phyloP scores from a whole-genome alignment of 1,284 basidiomycete species.

The Thelephora terrestris region DNA sequence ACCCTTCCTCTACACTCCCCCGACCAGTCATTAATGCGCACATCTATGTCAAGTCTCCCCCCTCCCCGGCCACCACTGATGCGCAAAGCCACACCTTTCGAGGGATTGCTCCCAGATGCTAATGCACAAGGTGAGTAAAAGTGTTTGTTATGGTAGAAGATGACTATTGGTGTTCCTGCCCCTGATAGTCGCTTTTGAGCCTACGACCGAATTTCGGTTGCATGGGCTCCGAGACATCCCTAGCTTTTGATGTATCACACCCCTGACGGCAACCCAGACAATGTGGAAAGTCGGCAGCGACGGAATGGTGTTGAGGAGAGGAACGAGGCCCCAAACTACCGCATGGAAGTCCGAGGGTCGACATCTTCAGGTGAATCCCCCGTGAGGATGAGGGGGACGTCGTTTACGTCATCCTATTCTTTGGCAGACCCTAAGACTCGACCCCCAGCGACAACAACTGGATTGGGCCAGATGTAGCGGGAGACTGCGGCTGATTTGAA shows the following conservation, averaged over 20 bases:
- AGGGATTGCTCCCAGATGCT: slow-evolving; percentile 68
- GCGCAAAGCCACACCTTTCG: slow-evolving; percentile 63
- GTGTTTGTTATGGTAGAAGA: no score
- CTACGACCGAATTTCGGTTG: slow-evolving; percentile 73
- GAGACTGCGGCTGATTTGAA: not conserved
- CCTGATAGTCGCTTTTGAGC: slow-evolving; percentile 87
- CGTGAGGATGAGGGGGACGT: slow-evolving; percentile 13
- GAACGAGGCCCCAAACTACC: slow-evolving; percentile 79
- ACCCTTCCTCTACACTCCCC: no score
- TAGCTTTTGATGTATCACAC: slow-evolving; percentile 91
- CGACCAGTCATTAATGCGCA: no score
- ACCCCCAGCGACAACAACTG: not conserved
- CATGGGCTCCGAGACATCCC: slow-evolving; percentile 80
- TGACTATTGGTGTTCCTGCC: slow-evolving; percentile 28
- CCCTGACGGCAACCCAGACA: slow-evolving; percentile 76
- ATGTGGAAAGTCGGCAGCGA: slow-evolving; percentile 66
- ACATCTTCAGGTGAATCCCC: slow-evolving; percentile 2
- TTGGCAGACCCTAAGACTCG: slow-evolving; percentile 6
- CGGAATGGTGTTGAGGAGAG: slow-evolving; percentile 78
- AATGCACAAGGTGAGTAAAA: slow-evolving; percentile 61
- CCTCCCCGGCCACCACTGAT: slow-evolving; percentile 75
- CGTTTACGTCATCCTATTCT: slow-evolving; percentile 10
- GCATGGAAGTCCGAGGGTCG: slow-evolving; percentile 65
- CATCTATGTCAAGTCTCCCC: no score
- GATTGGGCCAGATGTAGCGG: not conserved